These are phyloP conservation scores for Pseudocercospora cruenta DNA, from an alignment of 2,329 filamentous ascomycete species.

Conservation along the genomic window DNA sequence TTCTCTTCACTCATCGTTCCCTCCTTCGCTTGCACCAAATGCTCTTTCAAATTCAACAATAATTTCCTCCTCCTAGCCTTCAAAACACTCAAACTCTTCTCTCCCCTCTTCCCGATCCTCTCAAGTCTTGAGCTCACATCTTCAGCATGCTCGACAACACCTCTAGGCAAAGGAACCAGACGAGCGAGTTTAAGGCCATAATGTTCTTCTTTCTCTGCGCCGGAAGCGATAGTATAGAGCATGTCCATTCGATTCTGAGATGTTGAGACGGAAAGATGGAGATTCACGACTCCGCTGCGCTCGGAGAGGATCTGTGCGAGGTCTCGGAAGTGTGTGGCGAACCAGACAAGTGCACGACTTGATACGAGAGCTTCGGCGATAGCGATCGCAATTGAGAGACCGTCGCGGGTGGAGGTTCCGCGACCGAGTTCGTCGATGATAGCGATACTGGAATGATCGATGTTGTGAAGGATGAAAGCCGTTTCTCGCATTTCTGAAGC, in stretches of 20 bases:
- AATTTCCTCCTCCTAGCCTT: slow-evolving; percentile 70
- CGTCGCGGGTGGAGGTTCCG: slow-evolving; percentile 86
- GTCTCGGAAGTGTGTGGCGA: slow-evolving; percentile 89
- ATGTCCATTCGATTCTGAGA: slow-evolving; percentile 71
- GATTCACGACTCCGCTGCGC: slow-evolving; percentile 76
- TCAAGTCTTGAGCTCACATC: slow-evolving; percentile 66
- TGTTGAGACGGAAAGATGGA: slow-evolving; percentile 74
- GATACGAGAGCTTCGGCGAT: slow-evolving; percentile 87
- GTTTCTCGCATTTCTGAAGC: slow-evolving; percentile 95
- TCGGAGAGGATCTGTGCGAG: slow-evolving; percentile 75
- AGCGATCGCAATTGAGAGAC: slow-evolving; percentile 83
- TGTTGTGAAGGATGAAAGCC: slow-evolving; percentile 85
- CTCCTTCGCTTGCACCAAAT: slow-evolving; percentile 68
- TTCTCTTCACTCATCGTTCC: slow-evolving; percentile 67
- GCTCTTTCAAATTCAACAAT: slow-evolving; percentile 72
- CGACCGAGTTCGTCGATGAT: slow-evolving; percentile 92
- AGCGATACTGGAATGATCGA: slow-evolving; percentile 65
- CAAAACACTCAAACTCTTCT: slow-evolving; percentile 61
- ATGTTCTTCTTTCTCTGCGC: slow-evolving; percentile 69
- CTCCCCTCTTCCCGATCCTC: slow-evolving; percentile 55
- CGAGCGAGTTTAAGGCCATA: slow-evolving; percentile 86
- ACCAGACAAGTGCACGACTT: slow-evolving; percentile 79
- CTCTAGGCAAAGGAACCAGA: slow-evolving; percentile 69
- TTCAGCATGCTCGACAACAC: slow-evolving; percentile 70
- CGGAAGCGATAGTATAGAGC: slow-evolving; percentile 80